A percentile compares a stretch with the other conserved stretches of the same genome.
Conservation (phyloP, 768 basidiomycete species). For the Megacollybia marginata region DNA sequence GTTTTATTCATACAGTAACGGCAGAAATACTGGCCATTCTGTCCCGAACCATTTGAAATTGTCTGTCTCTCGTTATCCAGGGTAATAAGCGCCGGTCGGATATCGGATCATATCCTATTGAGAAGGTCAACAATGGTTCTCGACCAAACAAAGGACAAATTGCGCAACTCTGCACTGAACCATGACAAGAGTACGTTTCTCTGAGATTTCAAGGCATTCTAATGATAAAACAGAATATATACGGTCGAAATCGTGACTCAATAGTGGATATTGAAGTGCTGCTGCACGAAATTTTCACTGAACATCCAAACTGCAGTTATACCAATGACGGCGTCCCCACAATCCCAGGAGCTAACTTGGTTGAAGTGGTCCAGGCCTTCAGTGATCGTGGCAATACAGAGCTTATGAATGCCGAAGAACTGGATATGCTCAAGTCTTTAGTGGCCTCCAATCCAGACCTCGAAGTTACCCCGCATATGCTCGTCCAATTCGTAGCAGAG, state of each 20-base stretch:
- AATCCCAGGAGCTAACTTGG: constrained; percentile 65
- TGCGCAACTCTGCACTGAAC: too few species aligned
- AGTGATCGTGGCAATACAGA: constrained; percentile 49
- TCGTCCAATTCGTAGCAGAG: constrained; percentile 59
- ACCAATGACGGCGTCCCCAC: constrained; percentile 55
- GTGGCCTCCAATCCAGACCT: constrained; percentile 54
- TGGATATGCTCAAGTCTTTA: constrained; percentile 48
- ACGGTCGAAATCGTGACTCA: constrained; percentile 64
- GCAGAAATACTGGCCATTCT: too few species aligned
- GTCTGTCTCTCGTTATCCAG: too few species aligned
- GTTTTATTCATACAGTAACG: too few species aligned
- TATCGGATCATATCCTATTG: too few species aligned
- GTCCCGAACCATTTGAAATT: too few species aligned
- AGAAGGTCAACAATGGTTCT: too few species aligned
- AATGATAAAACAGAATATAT: constrained; percentile 5
- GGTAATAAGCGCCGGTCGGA: too few species aligned
- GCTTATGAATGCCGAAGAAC: constrained; percentile 60
- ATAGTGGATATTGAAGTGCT: constrained; percentile 64
- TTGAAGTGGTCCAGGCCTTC: constrained; percentile 62
- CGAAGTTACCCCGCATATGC: constrained; percentile 59
- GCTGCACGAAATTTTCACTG: constrained; percentile 58
- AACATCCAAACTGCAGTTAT: constrained; percentile 52
- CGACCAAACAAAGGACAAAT: too few species aligned
- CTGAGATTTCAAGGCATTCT: too few species aligned
- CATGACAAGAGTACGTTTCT: too few species aligned